These are phyloP conservation scores for Monosporascus sp. DNA, from an alignment of 2,329 filamentous ascomycete species.

Conservation along the genomic window DNA sequence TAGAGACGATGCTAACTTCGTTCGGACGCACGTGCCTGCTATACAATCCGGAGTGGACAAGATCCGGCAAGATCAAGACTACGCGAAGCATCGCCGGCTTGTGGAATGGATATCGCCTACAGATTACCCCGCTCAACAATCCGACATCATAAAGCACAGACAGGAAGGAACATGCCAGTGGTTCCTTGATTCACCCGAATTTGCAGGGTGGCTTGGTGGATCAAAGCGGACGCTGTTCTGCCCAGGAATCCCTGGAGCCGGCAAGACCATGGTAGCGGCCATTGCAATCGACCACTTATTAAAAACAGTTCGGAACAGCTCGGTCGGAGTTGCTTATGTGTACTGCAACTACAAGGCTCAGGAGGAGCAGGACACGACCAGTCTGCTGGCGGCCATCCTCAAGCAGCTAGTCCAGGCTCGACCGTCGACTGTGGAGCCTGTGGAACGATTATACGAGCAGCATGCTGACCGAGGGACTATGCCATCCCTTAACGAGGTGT, in stretches of 20 bases:
- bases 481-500: slow-evolving; percentile 19
- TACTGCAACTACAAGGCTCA: slow-evolving; percentile 39
- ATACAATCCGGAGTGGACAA: too few species aligned
- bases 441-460: slow-evolving; percentile 22
- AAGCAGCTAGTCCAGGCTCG: slow-evolving; percentile 29
- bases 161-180: slow-evolving; percentile 31
- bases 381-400: slow-evolving; percentile 30
- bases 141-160: slow-evolving; percentile 29
- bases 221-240: slow-evolving; percentile 27
- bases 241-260: slow-evolving; percentile 42
- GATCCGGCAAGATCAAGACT: too few species aligned
- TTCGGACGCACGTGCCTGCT: too few species aligned
- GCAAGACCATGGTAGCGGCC: slow-evolving; percentile 42
- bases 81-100: too few species aligned
- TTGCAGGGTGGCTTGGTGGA: slow-evolving; percentile 4
- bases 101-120: too few species aligned
- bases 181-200: slow-evolving; percentile 8
- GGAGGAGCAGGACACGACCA: slow-evolving; percentile 30
- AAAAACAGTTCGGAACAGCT: slow-evolving; percentile 15
- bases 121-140: slow-evolving; percentile 27
- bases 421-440: slow-evolving; percentile 13
- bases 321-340: slow-evolving; percentile 32
- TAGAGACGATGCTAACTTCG: too few species aligned
- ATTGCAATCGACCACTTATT: slow-evolving; percentile 33
- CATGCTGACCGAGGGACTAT: slow-evolving; percentile 12